phyloP scores from a whole-genome alignment of 2,329 filamentous ascomycete species.

The Boeremia exigua region DNA sequence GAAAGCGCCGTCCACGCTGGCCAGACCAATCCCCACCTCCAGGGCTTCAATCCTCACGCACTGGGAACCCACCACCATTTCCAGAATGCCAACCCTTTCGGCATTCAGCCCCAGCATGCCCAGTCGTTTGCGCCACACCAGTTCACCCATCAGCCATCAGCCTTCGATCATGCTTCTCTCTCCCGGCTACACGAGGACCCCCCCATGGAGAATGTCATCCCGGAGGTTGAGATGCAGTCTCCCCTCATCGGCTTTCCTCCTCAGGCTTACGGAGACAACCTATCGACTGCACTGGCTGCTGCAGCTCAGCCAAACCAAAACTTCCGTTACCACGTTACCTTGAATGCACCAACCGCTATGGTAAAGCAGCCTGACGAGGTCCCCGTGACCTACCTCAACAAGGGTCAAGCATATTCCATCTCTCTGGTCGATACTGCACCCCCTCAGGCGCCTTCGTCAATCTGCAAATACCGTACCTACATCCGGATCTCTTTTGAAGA shows the following conservation, averaged over 20 bases:
- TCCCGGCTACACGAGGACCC: constrained; percentile 70
- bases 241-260: constrained; percentile 66
- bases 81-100: constrained; percentile 74
- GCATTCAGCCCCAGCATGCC: constrained; percentile 55
- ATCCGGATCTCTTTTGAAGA: constrained; percentile 98
- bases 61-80: constrained; percentile 54
- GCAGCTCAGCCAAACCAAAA: constrained; percentile 52
- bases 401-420: constrained; percentile 91
- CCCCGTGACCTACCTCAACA: constrained; percentile 97
- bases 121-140: constrained; percentile 74
- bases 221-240: constrained; percentile 67
- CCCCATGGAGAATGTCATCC: constrained; percentile 62
- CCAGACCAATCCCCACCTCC: constrained; percentile 62
- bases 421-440: constrained; percentile 80
- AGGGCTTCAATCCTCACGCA: constrained; percentile 65
- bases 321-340: constrained; percentile 80
- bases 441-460: constrained; percentile 60
- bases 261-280: constrained; percentile 57
- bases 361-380: constrained; percentile 88
- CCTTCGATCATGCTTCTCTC: constrained; percentile 73
- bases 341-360: constrained; percentile 97
- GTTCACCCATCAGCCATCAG: constrained; percentile 80
- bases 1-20: constrained; percentile 68
- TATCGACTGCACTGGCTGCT: constrained; percentile 45
- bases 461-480: constrained; percentile 82